phyloP scores from a whole-genome alignment of 176 grass and related monocot genomes.

The Canna indica region DNA sequence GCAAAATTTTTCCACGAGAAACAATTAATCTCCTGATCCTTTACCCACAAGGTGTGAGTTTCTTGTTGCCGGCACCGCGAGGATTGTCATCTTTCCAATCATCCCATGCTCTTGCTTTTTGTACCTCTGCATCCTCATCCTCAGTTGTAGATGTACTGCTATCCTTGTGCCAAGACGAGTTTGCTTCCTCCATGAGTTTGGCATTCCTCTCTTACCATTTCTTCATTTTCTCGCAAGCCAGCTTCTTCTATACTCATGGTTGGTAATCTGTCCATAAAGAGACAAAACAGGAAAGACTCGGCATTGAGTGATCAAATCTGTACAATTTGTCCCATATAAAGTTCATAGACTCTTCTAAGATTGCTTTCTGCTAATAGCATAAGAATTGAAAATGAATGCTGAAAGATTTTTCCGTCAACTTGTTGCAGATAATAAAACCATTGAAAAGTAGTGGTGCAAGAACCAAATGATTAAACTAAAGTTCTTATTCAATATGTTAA shows the following conservation, averaged over 20 bases:
- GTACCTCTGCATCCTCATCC: conserved; percentile 62
- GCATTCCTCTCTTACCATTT: conserved; percentile 64
- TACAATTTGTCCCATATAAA: not conserved
- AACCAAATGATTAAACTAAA: not conserved
- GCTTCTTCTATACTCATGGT: conserved; percentile 97
- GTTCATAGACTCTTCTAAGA: no score
- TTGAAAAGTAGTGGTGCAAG: no score
- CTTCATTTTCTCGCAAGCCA: conserved; percentile 76
- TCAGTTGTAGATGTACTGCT: conserved; percentile 31
- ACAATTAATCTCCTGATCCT: no score
- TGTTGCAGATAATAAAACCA: not conserved
- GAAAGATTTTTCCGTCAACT: no score
- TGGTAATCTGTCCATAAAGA: conserved; percentile 35
- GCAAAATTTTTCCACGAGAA: no score
- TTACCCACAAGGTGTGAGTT: conserved; percentile 83
- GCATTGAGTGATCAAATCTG: not conserved
- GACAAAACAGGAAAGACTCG: not conserved
- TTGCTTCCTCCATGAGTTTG: conserved; percentile 58
- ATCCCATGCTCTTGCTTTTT: conserved; percentile 73
- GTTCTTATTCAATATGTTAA: no score
- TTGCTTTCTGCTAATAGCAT: no score
- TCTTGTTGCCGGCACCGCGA: conserved; percentile 92
- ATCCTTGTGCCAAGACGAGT: conserved; percentile 69
- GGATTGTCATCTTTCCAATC: conserved; percentile 98
- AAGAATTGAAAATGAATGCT: not conserved